These are phyloP conservation scores for Leishmania aethiopica DNA, from an alignment of 208 protist genomes.

Conservation along the genomic window DNA sequence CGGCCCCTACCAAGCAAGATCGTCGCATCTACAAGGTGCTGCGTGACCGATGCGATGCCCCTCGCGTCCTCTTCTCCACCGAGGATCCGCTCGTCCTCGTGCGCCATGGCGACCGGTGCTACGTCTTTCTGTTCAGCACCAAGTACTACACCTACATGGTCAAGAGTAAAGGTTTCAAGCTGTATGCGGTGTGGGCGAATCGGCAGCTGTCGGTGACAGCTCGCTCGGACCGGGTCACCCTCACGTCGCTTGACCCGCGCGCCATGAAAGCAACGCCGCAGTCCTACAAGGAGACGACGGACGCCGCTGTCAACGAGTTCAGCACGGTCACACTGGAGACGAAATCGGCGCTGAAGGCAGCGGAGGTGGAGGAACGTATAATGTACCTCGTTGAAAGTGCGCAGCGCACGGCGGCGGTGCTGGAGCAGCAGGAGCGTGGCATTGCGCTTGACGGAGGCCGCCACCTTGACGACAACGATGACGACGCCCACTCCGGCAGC, in stretches of 20 bases:
- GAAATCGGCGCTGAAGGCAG: conserved; percentile 40
- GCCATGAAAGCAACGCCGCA: conserved; percentile 25
- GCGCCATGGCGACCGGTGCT: conserved; percentile 49
- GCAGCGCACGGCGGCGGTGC: conserved; percentile 50
- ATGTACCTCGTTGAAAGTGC: conserved; percentile 50
- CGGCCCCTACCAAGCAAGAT: conserved; percentile 22
- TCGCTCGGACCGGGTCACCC: conserved; percentile 21
- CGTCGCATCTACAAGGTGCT: conserved; percentile 69
- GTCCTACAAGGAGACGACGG: conserved; percentile 31
- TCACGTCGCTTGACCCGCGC: conserved; percentile 23
- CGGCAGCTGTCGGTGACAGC: conserved; percentile 52
- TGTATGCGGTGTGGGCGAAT: conserved; percentile 81
- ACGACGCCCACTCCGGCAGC: conserved; percentile 28
- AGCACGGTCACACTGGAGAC: conserved; percentile 50
- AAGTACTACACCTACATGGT: conserved; percentile 84
- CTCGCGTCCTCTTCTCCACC: conserved; percentile 69
- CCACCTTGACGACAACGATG: conserved; percentile 21
- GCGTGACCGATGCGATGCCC: conserved; percentile 71
- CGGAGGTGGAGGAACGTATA: conserved; percentile 42
- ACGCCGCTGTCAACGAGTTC: conserved; percentile 44
- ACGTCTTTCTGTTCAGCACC: conserved; percentile 71
- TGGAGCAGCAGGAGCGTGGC: conserved; percentile 54
- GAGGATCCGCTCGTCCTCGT: conserved; percentile 46
- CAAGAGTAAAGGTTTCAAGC: conserved; percentile 71
- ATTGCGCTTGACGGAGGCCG: conserved; percentile 15